phyloP scores from a whole-genome alignment of 2,329 filamentous ascomycete genomes.

The Emergomyces orientalis region DNA sequence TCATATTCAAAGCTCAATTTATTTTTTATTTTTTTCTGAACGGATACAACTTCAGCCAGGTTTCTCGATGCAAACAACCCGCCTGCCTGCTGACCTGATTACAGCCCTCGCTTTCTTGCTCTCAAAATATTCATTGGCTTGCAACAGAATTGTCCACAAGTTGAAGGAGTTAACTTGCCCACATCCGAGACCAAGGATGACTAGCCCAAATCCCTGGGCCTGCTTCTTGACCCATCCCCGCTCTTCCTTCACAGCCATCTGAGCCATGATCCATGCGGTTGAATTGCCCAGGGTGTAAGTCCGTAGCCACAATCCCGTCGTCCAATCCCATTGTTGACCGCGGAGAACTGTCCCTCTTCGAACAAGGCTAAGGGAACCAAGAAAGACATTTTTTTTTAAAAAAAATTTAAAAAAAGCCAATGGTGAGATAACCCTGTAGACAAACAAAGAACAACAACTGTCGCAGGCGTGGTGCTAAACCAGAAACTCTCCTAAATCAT shows the following conservation, averaged over 20 bases:
- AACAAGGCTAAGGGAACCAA: neutral
- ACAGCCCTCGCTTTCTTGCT: neutral
- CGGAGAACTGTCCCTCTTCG: neutral
- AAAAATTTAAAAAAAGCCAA: neutral
- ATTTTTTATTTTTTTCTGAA: neutral
- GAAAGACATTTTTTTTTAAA: neutral
- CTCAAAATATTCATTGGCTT: neutral
- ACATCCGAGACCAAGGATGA: neutral
- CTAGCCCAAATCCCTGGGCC: neutral
- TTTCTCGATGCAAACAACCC: neutral
- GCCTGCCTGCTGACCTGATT: neutral
- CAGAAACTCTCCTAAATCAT: neutral
- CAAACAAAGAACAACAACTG: neutral
- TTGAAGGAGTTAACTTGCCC: neutral
- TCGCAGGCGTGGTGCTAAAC: neutral
- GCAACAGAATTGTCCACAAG: neutral
- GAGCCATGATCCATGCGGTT: neutral
- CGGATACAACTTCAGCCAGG: too few relatives aligned
- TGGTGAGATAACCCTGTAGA: too few relatives aligned
- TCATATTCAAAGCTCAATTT: neutral
- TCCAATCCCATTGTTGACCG: neutral
- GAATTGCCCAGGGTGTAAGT: neutral
- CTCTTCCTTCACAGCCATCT: slow-evolving; percentile 1
- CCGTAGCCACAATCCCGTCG: neutral
- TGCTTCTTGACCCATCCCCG: neutral